These are phyloP conservation scores for Xerocomus minutiporus DNA, from an alignment of 1,284 basidiomycete species.

Conservation along the genomic window DNA sequence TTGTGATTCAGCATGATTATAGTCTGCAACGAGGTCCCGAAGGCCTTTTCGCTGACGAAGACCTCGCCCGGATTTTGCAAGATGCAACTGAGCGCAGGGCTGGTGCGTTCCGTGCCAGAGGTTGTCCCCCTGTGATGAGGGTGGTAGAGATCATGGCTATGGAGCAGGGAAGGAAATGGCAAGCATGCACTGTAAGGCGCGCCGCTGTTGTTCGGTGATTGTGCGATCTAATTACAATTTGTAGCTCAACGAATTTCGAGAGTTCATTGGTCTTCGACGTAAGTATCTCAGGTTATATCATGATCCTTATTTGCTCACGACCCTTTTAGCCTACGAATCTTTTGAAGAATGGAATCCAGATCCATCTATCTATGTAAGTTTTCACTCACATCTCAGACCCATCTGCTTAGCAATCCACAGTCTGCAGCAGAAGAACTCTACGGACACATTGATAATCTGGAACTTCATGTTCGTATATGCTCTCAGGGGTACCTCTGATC, in stretches of 20 bases:
- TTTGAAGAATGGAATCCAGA: conserved; percentile 82
- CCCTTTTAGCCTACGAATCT: conserved; percentile 44
- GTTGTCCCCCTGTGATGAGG: conserved; percentile 63
- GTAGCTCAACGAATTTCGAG: conserved; percentile 62
- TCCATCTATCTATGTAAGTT: conserved; percentile 52
- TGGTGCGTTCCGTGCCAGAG: conserved; percentile 71
- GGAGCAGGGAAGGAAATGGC: conserved; percentile 67
- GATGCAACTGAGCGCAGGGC: conserved; percentile 64
- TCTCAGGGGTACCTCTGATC: background rate
- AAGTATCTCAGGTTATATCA: conserved; percentile 9
- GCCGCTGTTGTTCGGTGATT: background rate
- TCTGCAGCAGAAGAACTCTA: conserved; percentile 66
- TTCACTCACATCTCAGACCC: background rate
- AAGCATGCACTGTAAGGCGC: conserved; percentile 60
- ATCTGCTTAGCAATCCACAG: conserved; percentile 33
- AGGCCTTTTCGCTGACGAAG: conserved; percentile 64
- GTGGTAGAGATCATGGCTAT: conserved; percentile 74
- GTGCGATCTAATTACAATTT: conserved; percentile 43
- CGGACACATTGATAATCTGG: conserved; percentile 70
- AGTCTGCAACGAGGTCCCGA: conserved; percentile 51
- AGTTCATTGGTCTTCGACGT: conserved; percentile 50
- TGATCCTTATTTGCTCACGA: background rate
- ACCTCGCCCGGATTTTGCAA: conserved; percentile 63
- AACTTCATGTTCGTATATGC: conserved; percentile 54
- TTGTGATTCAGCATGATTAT: background rate